Conservation (phyloP, 2,329 filamentous ascomycete species). For the Allantophomopsis lycopodina region DNA sequence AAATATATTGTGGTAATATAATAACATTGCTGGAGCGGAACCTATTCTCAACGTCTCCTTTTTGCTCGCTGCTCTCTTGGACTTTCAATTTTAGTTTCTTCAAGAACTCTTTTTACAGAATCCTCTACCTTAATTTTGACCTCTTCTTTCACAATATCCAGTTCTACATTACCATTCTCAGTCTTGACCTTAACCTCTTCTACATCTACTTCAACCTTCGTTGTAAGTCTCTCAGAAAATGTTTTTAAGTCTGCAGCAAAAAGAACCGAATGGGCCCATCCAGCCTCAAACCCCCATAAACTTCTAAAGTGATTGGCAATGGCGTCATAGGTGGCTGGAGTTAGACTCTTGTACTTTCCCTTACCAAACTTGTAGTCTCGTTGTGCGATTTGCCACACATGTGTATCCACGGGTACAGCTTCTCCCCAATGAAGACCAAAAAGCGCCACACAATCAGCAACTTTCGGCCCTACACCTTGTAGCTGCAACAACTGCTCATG, state of each 20-base stretch:
- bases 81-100: too few species aligned
- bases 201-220: constrained; percentile 31
- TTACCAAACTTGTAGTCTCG: constrained; percentile 89
- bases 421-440: constrained; percentile 97
- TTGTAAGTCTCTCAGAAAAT: constrained; percentile 51
- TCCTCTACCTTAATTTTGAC: not conserved
- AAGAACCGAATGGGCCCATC: constrained; percentile 94
- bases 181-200: constrained; percentile 22
- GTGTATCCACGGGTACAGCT: constrained; percentile 90
- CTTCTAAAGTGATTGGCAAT: constrained; percentile 80
- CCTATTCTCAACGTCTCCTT: not conserved
- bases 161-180: constrained; percentile 11
- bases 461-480: constrained; percentile 88
- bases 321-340: constrained; percentile 76
- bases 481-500: constrained; percentile 69
- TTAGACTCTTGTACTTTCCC: constrained; percentile 71
- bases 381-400: constrained; percentile 97
- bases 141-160: constrained; percentile 5
- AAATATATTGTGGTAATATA: too few species aligned
- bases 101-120: too few species aligned
- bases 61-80: not conserved
- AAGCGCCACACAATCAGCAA: constrained; percentile 89
- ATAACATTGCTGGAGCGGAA: too few species aligned
- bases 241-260: constrained; percentile 86
- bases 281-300: constrained; percentile 86